These are phyloP conservation scores for Eimeria praecox DNA, from an alignment of 169 alveolate species.

Conservation along the genomic window DNA sequence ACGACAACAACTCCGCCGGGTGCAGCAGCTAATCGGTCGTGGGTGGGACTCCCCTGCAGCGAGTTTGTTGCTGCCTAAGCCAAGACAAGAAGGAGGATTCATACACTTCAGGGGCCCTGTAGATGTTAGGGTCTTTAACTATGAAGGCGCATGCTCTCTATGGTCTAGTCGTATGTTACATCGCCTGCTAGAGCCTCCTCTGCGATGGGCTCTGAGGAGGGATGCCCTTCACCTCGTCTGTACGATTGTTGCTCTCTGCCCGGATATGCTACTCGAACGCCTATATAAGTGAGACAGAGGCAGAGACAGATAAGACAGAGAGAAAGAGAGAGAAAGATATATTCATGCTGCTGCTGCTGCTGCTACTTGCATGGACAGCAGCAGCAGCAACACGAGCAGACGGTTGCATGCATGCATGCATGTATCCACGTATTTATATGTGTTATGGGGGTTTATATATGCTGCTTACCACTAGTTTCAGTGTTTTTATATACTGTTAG, in stretches of 20 bases:
- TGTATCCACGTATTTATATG: too few relatives aligned
- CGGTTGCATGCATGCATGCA: not conserved
- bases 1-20: not conserved
- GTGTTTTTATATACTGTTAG: too few relatives aligned
- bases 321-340: too few relatives aligned
- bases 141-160: constrained; percentile 68
- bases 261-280: constrained; percentile 84
- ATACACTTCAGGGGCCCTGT: constrained; percentile 60
- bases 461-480: too few relatives aligned
- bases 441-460: too few relatives aligned
- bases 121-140: constrained; percentile 75
- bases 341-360: too few relatives aligned
- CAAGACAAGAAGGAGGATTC: constrained; percentile 56
- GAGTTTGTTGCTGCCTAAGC: constrained; percentile 57
- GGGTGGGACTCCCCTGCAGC: constrained; percentile 43
- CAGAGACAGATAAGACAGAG: too few relatives aligned
- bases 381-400: not conserved
- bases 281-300: constrained; percentile 72
- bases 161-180: constrained; percentile 75
- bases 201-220: constrained; percentile 85
- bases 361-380: not conserved
- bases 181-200: constrained; percentile 69
- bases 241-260: constrained; percentile 86
- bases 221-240: constrained; percentile 87
- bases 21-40: not conserved